Evolutionary conservation across 139 green algal genomes (phyloP), one percentile per base, ranked within the genome.

Genomic region (Haematococcus lacustris): DNA sequence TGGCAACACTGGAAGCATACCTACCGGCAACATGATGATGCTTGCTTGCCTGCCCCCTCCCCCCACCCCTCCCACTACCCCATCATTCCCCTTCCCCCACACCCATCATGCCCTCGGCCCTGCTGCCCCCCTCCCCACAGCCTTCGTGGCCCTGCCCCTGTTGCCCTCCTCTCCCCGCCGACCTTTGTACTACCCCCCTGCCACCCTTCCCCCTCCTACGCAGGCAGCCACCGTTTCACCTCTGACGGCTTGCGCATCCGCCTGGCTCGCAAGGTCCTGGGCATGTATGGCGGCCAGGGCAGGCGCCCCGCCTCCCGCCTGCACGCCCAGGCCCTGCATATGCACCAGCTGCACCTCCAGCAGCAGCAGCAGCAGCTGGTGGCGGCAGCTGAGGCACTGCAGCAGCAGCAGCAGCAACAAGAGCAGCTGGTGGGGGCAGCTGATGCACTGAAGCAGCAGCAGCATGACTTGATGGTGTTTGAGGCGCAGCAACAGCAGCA

Each of bases 251-350:
- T 87, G 38, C 82, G 78, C 32, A 80, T 87, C 38, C 82, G 72
- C 71, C 82, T 84, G 78, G 82, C 82, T 1, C 75, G 78, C 51
- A 81, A 81, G 73, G 71, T 84, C 23, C 76, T 84, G 37, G 53
- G 23, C 17, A 64, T 26, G 23, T 64, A 64, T 26, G 30, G 53
- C 26, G 21, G 53, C 9, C 13, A 26, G 4, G 33, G 4, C 53
- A 30, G 53, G 21, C 13, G 53, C 53, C 33, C 13, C 21, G 21
- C 23, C 53, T 35, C 26, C 53, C 26, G 53, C 53, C 53, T 21
- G 53, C 17, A 4, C 53, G 21, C 53, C 53, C 4, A 17, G 43
- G 43, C 43, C 17, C 43, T 53, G 9, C 53, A 35, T 4, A 4
- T 4, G 53, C 53, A 34, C 26, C 53, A 7, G 53, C 53, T 26